Evolutionary conservation across 2,329 filamentous ascomycete species (phyloP), one percentile per base, ranked within the genome.

Genomic region (Calonectria naviculata): DNA sequence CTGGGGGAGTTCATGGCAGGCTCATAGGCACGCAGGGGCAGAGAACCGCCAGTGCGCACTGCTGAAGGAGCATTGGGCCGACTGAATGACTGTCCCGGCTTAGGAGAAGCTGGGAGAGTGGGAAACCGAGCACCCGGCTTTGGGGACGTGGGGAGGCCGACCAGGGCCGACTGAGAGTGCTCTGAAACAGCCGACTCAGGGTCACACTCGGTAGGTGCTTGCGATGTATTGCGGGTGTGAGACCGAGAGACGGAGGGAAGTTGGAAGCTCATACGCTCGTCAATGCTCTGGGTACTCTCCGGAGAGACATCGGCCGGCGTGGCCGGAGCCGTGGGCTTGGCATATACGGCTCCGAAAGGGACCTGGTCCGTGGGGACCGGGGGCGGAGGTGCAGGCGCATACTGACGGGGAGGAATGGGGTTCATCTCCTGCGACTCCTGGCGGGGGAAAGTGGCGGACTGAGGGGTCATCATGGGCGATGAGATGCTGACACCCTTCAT

Each of bases 381-480:
- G 9, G 90, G 89, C 7, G 90, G 90, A 5, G 89, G 85, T 5
- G 87, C 83, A 12, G 90, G 89, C 5, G 86, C 85, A 74, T 92
- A 92, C 56, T 89, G 86, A 34, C 90, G 86, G 24, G 89, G 90
- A 15, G 89, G 84, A 65, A 92, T 89, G 60, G 87, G 74, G 77
- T 84, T 88, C 85, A 91, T 87, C 79, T 92, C 90, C 74, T 89
- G 87, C 28, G 83, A 84, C 61, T 89, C 86, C 17, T 86, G 81
- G n/a, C 85, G 84, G 2, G 89, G 88, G 74, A 92, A 92, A 3
- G 87, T 89, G 3, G 84, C 87, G 2, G 90, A 90, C 83, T 88
- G 88, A 17, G 91, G 90, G 10, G 90, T 92, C 85, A 91, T 88
- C 75, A 93, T 90, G 62, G 91, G 91, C 1, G 90, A 91, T 15